Conservation (phyloP, 1,284 basidiomycete species). For the Bjerkandera adusta region DNA sequence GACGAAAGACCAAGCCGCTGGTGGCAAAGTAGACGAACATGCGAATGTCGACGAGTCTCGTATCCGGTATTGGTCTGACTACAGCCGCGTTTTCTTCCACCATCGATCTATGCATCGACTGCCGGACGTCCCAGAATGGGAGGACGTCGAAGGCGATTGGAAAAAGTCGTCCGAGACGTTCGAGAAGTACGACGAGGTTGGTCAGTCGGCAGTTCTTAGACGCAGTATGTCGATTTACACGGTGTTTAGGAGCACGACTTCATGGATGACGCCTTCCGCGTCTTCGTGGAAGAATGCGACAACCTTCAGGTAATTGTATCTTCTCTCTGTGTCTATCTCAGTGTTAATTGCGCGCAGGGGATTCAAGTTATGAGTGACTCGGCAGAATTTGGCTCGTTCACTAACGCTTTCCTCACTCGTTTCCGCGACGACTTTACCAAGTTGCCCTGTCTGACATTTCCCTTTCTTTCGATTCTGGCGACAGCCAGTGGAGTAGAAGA, state of each 20-base stretch:
- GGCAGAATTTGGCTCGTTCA: conserved; percentile 62
- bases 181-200: conserved; percentile 51
- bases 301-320: conserved; percentile 54
- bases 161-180: conserved; percentile 49
- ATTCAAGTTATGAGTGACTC: conserved; percentile 66
- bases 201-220: conserved; percentile 14
- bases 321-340: neutral
- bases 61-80: conserved; percentile 80
- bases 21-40: conserved; percentile 15
- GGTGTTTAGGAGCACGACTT: conserved; percentile 30
- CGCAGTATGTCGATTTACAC: neutral
- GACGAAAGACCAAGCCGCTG: conserved; percentile 23
- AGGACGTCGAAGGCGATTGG: conserved; percentile 56
- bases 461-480: conserved; percentile 52
- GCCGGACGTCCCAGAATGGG: conserved; percentile 55
- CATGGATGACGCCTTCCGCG: conserved; percentile 65
- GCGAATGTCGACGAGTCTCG: conserved; percentile 21
- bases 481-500: conserved; percentile 39
- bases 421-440: conserved; percentile 68
- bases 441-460: conserved; percentile 50
- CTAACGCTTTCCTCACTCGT: conserved; percentile 49
- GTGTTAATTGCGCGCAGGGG: conserved; percentile 44
- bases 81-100: conserved; percentile 63
- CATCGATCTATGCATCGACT: conserved; percentile 64
- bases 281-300: conserved; percentile 73